Evolutionary conservation across 148 eudicot genomes (phyloP).

Genomic region (Drosera capensis): DNA sequence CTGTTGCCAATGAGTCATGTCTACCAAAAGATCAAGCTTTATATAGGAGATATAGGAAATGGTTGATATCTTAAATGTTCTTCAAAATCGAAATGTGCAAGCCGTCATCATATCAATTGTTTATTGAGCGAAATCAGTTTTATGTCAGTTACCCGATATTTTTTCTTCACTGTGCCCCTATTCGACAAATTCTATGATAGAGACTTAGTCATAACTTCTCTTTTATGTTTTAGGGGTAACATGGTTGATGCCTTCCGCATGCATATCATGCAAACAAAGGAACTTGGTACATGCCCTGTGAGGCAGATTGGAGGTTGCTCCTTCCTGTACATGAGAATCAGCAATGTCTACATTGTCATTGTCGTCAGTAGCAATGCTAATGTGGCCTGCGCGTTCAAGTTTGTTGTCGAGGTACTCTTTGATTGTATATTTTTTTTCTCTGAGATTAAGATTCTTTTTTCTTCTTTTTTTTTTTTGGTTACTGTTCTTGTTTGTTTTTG

Average conservation of each 20-base stretch:
- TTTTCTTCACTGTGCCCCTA: too few relatives aligned
- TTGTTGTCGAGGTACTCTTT: slow-evolving; percentile 71
- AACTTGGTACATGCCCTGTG: slow-evolving; percentile 95
- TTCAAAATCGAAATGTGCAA: too few relatives aligned
- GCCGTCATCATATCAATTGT: too few relatives aligned
- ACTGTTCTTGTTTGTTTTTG: not conserved
- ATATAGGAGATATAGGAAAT: too few relatives aligned
- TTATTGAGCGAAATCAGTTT: too few relatives aligned
- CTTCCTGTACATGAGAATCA: slow-evolving; percentile 92
- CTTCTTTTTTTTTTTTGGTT: not conserved
- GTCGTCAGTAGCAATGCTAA: slow-evolving; percentile 99
- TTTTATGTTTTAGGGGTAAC: slow-evolving; percentile 49
- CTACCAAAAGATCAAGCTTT: too few relatives aligned
- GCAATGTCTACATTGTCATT: slow-evolving; percentile 96
- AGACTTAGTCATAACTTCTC: slow-evolving; percentile 1
- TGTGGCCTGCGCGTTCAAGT: slow-evolving; percentile 97
- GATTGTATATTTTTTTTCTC: too few relatives aligned
- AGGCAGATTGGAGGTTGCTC: slow-evolving; percentile 99
- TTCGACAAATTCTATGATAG: too few relatives aligned
- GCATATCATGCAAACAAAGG: slow-evolving; percentile 99
- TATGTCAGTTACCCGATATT: too few relatives aligned
- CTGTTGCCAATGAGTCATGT: too few relatives aligned
- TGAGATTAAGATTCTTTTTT: too few relatives aligned
- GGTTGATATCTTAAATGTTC: too few relatives aligned
- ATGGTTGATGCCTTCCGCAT: slow-evolving; percentile 98